Conservation (phyloP, 306 rosid genomes). For the Hippophae tibetana region DNA sequence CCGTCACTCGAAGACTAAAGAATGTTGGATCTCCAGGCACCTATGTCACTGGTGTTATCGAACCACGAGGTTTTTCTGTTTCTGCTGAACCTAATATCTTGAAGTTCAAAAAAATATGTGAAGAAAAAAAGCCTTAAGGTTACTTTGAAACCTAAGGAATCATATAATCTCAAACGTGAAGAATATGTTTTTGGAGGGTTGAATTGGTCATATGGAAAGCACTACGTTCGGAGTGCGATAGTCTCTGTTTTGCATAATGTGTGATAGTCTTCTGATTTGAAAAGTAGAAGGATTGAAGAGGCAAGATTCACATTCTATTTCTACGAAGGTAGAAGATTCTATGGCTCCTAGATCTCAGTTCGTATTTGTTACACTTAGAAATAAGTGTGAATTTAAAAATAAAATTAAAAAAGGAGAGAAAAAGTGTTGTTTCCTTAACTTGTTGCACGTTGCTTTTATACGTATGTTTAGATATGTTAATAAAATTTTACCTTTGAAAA, state of each 20-base stretch:
- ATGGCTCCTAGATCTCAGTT: too few species aligned
- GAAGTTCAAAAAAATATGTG: constrained; percentile 35
- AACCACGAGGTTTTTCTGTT: constrained; percentile 34
- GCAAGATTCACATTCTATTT: too few species aligned
- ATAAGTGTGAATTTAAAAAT: too few species aligned
- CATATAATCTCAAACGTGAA: not conserved
- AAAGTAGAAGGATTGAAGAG: too few species aligned
- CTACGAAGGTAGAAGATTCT: too few species aligned
- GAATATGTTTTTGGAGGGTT: constrained; percentile 35
- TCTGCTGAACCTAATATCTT: constrained; percentile 33
- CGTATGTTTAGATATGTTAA: too few species aligned
- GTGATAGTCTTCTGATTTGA: too few species aligned
- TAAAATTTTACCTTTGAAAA: too few species aligned
- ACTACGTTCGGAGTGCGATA: constrained; percentile 49
- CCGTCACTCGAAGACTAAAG: constrained; percentile 37
- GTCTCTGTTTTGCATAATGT: constrained; percentile 1
- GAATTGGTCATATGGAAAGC: constrained; percentile 55
- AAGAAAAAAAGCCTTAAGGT: constrained; percentile 47
- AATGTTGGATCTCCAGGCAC: constrained; percentile 60
- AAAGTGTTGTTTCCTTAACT: too few species aligned
- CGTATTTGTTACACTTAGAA: too few species aligned
- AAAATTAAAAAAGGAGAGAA: too few species aligned
- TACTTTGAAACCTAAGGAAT: constrained; percentile 21
- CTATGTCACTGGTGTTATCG: constrained; percentile 23
- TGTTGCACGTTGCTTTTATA: too few species aligned